Percentiles rank a stretch among this genome's conserved stretches.
phyloP scores from a whole-genome alignment of 345 rosid species.

The Eucalyptus pauciflora region DNA sequence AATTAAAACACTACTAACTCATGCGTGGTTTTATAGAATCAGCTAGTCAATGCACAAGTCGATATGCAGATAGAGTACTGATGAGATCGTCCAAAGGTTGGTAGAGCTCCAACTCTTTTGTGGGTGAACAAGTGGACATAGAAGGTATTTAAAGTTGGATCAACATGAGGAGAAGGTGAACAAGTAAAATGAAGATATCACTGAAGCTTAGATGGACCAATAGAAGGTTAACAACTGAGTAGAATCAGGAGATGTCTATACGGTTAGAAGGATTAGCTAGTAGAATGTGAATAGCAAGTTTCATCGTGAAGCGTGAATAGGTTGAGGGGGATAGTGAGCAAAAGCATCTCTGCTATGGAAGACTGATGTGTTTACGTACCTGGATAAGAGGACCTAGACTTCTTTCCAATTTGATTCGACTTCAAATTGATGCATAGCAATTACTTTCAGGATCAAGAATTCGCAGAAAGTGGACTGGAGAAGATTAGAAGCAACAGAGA shows the following conservation, averaged over 20 bases:
- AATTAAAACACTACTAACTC: neutral
- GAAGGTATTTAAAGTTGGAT: neutral
- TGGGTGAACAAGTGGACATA: neutral
- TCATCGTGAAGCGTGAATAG: neutral
- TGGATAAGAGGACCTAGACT: neutral
- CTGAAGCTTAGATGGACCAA: neutral
- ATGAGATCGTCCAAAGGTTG: neutral
- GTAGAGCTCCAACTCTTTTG: neutral
- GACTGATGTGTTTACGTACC: neutral
- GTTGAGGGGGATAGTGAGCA: neutral
- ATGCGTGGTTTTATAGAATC: neutral
- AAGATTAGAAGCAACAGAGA: neutral
- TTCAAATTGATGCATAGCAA: neutral
- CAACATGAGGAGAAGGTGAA: neutral
- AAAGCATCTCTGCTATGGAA: neutral
- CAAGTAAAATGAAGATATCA: neutral
- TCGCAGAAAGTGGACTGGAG: neutral
- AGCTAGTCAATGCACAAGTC: neutral
- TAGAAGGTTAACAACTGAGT: neutral
- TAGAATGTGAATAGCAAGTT: neutral
- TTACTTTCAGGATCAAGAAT: neutral
- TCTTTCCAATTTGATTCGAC: neutral
- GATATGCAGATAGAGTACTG: neutral
- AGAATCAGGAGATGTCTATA: neutral
- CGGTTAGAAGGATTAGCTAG: neutral